Percentiles rank a stretch among this genome's conserved stretches.
phyloP scores from a whole-genome alignment of 2,329 filamentous ascomycete genomes.

The Penicillium digitatum region DNA sequence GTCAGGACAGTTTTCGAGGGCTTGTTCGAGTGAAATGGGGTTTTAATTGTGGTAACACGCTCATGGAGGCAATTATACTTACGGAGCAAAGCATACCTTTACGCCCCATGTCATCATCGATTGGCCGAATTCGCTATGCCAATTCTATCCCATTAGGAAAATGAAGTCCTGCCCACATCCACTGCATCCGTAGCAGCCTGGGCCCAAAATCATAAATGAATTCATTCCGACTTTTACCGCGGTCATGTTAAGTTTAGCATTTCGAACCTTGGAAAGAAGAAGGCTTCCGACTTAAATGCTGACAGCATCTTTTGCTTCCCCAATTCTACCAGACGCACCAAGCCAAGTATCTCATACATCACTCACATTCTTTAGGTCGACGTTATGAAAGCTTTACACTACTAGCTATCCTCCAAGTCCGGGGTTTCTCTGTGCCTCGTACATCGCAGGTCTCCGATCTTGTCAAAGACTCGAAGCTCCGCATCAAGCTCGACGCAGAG shows the following conservation, averaged over 20 bases:
- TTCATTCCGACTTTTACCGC: background rate
- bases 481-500: constrained; percentile 9
- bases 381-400: background rate
- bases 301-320: background rate
- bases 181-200: background rate
- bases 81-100: background rate
- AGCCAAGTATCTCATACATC: background rate
- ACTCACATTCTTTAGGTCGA: background rate
- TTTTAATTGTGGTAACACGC: background rate
- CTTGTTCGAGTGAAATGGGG: constrained; percentile 7
- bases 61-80: background rate
- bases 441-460: constrained; percentile 16
- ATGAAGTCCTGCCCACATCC: background rate
- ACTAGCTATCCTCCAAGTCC: background rate
- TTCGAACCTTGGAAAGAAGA: too few species aligned
- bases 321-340: background rate
- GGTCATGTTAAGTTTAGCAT: background rate
- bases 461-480: constrained; percentile 13
- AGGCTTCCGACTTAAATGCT: background rate
- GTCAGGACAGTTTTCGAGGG: constrained; percentile 12
- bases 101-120: background rate
- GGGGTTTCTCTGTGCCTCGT: background rate
- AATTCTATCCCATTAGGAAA: constrained; percentile 12
- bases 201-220: background rate
- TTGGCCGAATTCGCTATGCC: background rate